Base-by-base conservation (phyloP, 2,329 filamentous ascomycete genomes). In the Trichoderma gracile region DNA sequence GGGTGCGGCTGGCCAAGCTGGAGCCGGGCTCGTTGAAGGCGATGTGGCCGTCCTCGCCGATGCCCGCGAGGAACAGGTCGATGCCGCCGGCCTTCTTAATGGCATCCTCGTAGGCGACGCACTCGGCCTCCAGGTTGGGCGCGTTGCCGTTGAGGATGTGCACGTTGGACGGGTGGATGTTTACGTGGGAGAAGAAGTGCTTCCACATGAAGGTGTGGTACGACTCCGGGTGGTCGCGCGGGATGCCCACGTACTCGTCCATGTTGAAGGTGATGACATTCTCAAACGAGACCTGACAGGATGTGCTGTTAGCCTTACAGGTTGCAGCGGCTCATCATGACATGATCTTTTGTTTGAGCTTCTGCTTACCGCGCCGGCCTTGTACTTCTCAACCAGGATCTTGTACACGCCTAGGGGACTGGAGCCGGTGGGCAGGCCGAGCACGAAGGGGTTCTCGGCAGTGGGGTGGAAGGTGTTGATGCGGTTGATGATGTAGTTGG, bases 151-250 rank as follows among this genome's bases (percentile, higher is more conserved):
- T 86, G 45, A 94, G 84, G 72, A 95, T 92, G 78, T 96, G 88
- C 74, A 95, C 92, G 75, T 94, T 93, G 72, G 85, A 84, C 5
- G 92, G 92, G 69, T 88, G 85, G 70, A 95, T 89, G 73, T 96
- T 91, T 71, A 95, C 88, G 70, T 86, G 91, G 49, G 89, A 91
- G 82, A 96, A 96, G 82, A 96, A 92, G 79, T 95, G 84, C 78
- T 90, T 91, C 85, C 93, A 96, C 92, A 96, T 95, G 81, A 95
- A 96, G 69, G 88, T 91, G 80, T 96, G 92, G 78, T 96, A 96
- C 72, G 89, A 92, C 76, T 95, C 88, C 14, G 91, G 88, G 75
- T 96, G 91, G 71, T 93, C 90, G 72, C 90, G 87, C 40, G 91
- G 89, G 67, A 96, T 85, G 64, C 89, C 90, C 69, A 95, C 90